Base-by-base conservation (phyloP, 139 green algal species). In the Haematococcus lacustris region DNA sequence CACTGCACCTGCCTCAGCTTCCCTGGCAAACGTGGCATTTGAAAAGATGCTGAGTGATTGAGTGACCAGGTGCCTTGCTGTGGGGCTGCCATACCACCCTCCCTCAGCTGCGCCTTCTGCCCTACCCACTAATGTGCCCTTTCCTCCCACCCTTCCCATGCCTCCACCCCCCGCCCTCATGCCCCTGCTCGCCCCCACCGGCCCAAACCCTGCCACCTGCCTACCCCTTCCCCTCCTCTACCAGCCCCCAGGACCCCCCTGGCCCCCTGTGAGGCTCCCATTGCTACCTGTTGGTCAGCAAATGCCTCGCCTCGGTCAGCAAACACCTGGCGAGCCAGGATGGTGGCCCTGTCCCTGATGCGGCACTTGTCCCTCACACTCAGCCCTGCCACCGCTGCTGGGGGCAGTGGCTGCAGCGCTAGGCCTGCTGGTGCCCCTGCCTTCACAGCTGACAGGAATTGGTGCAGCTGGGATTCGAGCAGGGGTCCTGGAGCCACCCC, bases 271-370 rank as follows among this genome's bases (percentile, higher is more conserved):
- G 3, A 43, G 43, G 33, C 32, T n/a, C 38, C 57, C 25, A 34
- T 21, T 30, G 25, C 40, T 61, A 89, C 87, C 83, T 89, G 85
- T 35, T 70, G 71, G 73, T 93, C 88, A 41, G 89, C 89, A 64
- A 86, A 90, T 21, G 43, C 62, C 6, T 86, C 73, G 23, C 88
- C 89, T 25, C 78, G 70, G 33, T 90, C 83, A 2, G 84, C 85
- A 71, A 89, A 93, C 76, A 96, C 71, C 47, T 96, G 91, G 2
- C 91, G 83, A 2, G 91, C 86, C 70, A 96, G 81, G 78, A 95
- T 94, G 66, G 90, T 93, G 68, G 75, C 73, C 32, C 91, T 77
- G 81, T 96, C 88, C 2, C 91, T 77, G 23, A 96, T 78, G 53
- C 87, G 83, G 57, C 79, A 82, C 71, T 74, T 73, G 68, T 87